A percentile compares a stretch with the other conserved stretches of the same genome.
Evolutionary conservation across 257 asterid species (phyloP).

Genomic region (Solanum peruvianum): DNA sequence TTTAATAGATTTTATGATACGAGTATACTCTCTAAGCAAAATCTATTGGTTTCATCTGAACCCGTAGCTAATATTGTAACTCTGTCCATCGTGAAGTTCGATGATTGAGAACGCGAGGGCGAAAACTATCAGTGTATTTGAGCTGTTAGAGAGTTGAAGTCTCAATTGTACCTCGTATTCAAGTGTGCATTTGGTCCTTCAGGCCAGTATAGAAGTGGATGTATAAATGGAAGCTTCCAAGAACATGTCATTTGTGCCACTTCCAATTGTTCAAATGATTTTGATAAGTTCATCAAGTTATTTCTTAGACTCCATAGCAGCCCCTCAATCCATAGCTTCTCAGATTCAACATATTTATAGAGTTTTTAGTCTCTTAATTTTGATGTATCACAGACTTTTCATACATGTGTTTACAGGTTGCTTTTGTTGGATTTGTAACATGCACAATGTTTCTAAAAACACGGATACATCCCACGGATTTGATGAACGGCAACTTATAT

Average conservation of each 20-base stretch:
- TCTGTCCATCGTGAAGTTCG: neutral
- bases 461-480: slow-evolving; percentile 55
- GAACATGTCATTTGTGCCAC: neutral
- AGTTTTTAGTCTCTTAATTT: neutral
- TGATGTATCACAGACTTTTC: neutral
- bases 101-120: neutral
- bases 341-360: neutral
- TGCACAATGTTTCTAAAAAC: slow-evolving; percentile 76
- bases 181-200: neutral
- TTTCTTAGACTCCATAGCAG: neutral
- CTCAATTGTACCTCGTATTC: neutral
- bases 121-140: neutral
- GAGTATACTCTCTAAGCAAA: neutral
- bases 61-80: neutral
- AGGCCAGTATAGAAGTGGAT: neutral
- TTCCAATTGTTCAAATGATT: neutral
- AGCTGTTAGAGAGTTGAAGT: neutral
- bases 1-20: neutral
- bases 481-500: slow-evolving; percentile 52
- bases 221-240: neutral
- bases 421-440: slow-evolving; percentile 66
- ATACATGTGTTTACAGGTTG: slow-evolving; percentile 47
- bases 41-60: neutral
- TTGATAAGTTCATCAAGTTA: neutral
- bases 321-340: neutral